phyloP scores from a whole-genome alignment of 495 filamentous ascomycete genomes.

The Talaromyces adpressus region DNA sequence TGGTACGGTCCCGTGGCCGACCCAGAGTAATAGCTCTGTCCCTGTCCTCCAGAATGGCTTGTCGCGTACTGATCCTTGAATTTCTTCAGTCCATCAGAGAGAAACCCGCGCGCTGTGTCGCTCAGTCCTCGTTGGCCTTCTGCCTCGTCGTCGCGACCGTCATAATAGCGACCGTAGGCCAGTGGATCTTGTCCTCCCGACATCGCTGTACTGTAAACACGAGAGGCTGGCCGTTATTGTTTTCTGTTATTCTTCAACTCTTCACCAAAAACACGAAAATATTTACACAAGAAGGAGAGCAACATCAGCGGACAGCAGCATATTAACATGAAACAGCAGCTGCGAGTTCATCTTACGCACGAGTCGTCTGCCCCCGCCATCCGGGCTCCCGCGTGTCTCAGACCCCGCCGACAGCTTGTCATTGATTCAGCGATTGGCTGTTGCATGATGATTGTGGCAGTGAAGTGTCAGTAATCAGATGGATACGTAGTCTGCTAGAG shows the following conservation, averaged over 20 bases:
- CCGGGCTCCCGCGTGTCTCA: background rate
- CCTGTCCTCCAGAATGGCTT: background rate
- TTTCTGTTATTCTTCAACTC: background rate
- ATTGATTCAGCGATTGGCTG: background rate
- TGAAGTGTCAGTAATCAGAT: background rate
- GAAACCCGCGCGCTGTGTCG: conserved; percentile 41
- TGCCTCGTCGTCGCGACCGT: conserved; percentile 13
- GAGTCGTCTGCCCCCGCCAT: background rate
- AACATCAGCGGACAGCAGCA: background rate
- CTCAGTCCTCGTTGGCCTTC: conserved; percentile 10
- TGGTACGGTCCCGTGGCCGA: background rate
- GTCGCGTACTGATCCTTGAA: conserved; percentile 36
- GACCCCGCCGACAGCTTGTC: background rate
- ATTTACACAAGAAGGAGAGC: background rate
- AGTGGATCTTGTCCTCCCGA: conserved; percentile 41
- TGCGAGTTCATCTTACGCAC: background rate
- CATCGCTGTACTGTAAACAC: conserved; percentile 19
- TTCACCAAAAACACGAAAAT: background rate
- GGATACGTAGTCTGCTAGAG: background rate
- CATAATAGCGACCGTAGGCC: conserved; percentile 51
- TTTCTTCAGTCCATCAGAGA: conserved; percentile 48
- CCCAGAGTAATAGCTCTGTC: background rate
- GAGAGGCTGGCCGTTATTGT: background rate
- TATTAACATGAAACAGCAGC: background rate
- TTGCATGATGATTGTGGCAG: background rate